phyloP scores from a whole-genome alignment of 129 eudicot genomes.

The Oenanthe sinensis region DNA sequence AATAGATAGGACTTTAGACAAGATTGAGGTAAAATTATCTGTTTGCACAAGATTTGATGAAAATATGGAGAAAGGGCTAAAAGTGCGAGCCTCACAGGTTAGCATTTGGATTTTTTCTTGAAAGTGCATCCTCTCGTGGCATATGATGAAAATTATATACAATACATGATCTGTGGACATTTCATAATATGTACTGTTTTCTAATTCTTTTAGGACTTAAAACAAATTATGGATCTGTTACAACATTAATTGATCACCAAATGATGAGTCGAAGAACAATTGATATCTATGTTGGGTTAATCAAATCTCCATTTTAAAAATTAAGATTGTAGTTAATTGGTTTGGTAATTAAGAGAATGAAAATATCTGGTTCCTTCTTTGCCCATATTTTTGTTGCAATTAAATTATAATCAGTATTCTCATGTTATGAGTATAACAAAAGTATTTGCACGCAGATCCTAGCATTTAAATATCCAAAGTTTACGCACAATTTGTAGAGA shows the following conservation, averaged over 20 bases:
- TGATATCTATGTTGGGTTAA: background rate
- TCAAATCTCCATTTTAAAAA: background rate
- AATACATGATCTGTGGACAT: background rate
- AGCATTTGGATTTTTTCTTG: background rate
- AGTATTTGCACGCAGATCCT: background rate
- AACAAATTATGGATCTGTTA: background rate
- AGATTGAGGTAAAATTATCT: conserved; percentile 21
- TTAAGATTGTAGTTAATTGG: background rate
- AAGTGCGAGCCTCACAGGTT: background rate
- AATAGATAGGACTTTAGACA: too few relatives aligned
- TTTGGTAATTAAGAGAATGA: too few relatives aligned
- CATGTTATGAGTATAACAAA: background rate
- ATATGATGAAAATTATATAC: background rate
- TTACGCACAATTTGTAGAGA: too few relatives aligned
- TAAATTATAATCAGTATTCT: background rate
- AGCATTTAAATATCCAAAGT: background rate
- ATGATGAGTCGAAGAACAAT: background rate
- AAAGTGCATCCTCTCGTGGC: background rate
- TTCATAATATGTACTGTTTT: background rate
- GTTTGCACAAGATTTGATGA: conserved; percentile 30
- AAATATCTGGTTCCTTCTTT: background rate
- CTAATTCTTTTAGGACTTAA: background rate
- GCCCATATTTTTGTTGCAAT: background rate
- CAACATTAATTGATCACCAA: background rate
- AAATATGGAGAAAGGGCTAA: conserved; percentile 33